Evolutionary conservation across 768 basidiomycete species (phyloP).

Genomic region (Termitomyces sp.): DNA sequence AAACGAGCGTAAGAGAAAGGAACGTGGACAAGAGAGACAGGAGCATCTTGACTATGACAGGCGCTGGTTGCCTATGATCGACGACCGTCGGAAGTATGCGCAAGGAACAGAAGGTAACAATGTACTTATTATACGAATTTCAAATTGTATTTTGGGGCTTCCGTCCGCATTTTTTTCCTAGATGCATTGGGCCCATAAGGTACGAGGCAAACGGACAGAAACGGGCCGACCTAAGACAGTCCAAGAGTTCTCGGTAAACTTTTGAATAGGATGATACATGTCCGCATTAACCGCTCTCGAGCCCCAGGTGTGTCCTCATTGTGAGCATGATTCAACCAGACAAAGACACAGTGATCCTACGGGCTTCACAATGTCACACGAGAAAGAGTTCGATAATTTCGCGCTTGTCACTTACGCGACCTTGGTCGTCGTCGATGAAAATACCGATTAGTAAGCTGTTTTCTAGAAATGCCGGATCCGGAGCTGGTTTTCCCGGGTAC

Average conservation of each 20-base stretch:
- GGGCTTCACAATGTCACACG: not conserved
- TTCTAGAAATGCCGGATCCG: not conserved
- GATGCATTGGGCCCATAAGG: not conserved
- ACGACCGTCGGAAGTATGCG: not conserved
- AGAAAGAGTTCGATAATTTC: not conserved
- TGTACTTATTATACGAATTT: not conserved
- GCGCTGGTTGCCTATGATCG: not conserved
- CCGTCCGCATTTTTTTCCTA: not conserved
- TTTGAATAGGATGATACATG: not conserved
- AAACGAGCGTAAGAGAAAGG: slow-evolving; percentile 7
- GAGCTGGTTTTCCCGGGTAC: not conserved
- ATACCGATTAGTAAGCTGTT: not conserved
- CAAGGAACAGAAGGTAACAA: not conserved
- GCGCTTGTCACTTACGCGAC: not conserved
- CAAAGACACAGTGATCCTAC: not conserved
- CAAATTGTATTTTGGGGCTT: not conserved
- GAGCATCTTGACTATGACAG: slow-evolving; percentile 4
- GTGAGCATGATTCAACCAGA: not conserved
- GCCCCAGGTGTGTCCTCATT: not conserved
- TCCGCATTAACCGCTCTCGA: not conserved
- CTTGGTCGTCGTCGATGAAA: too few relatives aligned
- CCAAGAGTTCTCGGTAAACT: too few relatives aligned
- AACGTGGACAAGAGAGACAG: slow-evolving; percentile 6
- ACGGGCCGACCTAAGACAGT: not conserved
- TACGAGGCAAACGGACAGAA: not conserved